phyloP scores from a whole-genome alignment of 1,139 yeast genomes.

The Saccharomyces hybrid region DNA sequence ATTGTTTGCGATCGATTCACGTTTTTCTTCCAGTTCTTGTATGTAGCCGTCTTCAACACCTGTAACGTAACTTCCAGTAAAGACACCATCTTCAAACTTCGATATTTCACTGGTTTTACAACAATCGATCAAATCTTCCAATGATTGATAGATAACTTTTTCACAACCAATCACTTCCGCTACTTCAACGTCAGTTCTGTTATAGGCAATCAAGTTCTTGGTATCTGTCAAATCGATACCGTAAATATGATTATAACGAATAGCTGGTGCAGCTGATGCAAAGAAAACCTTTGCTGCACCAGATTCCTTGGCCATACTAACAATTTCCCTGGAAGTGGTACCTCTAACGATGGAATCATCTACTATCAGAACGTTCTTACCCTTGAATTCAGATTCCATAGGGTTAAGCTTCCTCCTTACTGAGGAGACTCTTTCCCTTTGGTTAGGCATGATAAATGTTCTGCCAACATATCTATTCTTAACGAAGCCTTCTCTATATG shows the following conservation, averaged over 20 bases:
- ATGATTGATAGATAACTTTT: slow-evolving; percentile 76
- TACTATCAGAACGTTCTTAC: slow-evolving; percentile 79
- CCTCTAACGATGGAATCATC: slow-evolving; percentile 98
- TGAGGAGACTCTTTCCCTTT: slow-evolving; percentile 84
- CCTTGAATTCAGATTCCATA: slow-evolving; percentile 86
- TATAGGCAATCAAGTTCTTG: slow-evolving; percentile 84
- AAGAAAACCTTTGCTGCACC: slow-evolving; percentile 90
- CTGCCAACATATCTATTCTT: slow-evolving; percentile 95
- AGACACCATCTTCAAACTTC: slow-evolving; percentile 90
- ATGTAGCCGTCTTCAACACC: slow-evolving; percentile 82
- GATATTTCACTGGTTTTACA: slow-evolving; percentile 47
- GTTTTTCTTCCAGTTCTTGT: slow-evolving; percentile 77
- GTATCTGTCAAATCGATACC: slow-evolving; percentile 97
- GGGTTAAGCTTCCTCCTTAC: slow-evolving; percentile 94
- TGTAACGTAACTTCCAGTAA: slow-evolving; percentile 87
- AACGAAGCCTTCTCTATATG: slow-evolving; percentile 94
- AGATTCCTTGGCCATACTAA: slow-evolving; percentile 95
- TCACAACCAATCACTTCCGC: slow-evolving; percentile 85
- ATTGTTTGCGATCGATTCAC: slow-evolving; percentile 31
- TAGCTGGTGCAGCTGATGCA: slow-evolving; percentile 97
- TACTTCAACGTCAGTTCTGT: slow-evolving; percentile 65
- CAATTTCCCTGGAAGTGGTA: slow-evolving; percentile 92
- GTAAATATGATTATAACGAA: slow-evolving; percentile 88
- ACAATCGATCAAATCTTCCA: slow-evolving; percentile 74
- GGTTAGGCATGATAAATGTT: slow-evolving; percentile 97